Conservation (phyloP, 2,329 filamentous ascomycete species). For the Curvularia sp. region DNA sequence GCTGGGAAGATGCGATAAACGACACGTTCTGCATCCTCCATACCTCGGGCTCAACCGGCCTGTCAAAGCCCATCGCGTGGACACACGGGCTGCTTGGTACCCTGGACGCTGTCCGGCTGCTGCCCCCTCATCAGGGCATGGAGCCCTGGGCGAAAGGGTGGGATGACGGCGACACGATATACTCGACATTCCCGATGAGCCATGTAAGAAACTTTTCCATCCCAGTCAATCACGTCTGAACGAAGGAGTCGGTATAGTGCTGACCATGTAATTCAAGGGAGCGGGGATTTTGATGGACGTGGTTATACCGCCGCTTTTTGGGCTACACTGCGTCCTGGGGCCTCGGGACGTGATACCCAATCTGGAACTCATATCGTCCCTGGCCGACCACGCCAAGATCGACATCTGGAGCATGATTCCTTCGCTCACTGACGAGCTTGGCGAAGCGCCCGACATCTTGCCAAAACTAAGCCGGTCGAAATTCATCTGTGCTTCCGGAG, state of each 20-base stretch:
- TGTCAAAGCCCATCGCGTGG: constrained; percentile 46
- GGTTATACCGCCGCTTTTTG: constrained; percentile 49
- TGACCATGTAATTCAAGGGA: not conserved
- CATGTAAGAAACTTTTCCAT: constrained; percentile 14
- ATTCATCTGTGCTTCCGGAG: constrained; percentile 47
- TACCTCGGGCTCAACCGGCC: constrained; percentile 48
- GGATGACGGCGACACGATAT: constrained; percentile 31
- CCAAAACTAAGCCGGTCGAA: constrained; percentile 22
- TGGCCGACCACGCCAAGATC: constrained; percentile 47
- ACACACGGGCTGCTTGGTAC: constrained; percentile 46
- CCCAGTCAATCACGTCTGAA: too few species aligned
- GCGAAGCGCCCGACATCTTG: constrained; percentile 27
- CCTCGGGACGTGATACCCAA: constrained; percentile 49
- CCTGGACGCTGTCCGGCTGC: constrained; percentile 49
- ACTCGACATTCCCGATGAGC: constrained; percentile 50
- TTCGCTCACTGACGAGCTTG: constrained; percentile 35
- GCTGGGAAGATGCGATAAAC: constrained; percentile 29
- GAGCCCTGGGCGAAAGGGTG: constrained; percentile 29
- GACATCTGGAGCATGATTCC: constrained; percentile 33
- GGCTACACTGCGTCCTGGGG: constrained; percentile 49
- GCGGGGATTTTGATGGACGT: constrained; percentile 55
- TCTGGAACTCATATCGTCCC: constrained; percentile 45
- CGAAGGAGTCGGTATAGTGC: not conserved
- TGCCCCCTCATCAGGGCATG: constrained; percentile 44
- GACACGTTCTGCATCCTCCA: constrained; percentile 43